Evolutionary conservation across 495 filamentous ascomycete genomes (phyloP).

Genomic region (Saxophila tyrrhenica): DNA sequence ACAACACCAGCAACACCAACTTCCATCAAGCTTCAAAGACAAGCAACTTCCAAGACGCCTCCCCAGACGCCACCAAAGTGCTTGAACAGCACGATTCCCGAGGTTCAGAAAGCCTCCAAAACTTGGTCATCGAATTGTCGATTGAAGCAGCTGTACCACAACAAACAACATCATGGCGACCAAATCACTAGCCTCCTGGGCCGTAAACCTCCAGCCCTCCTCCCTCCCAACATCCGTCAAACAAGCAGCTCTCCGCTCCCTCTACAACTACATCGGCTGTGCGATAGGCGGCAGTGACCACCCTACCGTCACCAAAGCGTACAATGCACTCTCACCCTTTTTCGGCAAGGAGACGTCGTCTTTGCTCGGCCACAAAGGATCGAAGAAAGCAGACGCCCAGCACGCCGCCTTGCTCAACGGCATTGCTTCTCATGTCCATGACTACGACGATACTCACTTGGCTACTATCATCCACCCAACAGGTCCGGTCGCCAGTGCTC

Average conservation of each 20-base stretch:
- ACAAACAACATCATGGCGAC: slow-evolving; percentile 37
- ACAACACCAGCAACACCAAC: no score
- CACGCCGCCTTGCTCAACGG: slow-evolving; percentile 44
- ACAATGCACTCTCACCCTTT: slow-evolving; percentile 33
- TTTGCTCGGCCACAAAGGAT: slow-evolving; percentile 31
- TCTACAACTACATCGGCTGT: slow-evolving; percentile 46
- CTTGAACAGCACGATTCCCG: no score
- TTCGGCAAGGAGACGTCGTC: slow-evolving; percentile 35
- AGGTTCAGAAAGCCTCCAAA: no score
- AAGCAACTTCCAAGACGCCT: no score
- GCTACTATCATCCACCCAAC: slow-evolving; percentile 46
- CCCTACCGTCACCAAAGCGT: slow-evolving; percentile 37
- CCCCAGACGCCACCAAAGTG: no score
- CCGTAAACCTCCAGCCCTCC: slow-evolving; percentile 27
- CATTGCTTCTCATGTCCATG: slow-evolving; percentile 44
- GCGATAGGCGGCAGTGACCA: slow-evolving; percentile 39
- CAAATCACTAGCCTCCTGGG: slow-evolving; percentile 31
- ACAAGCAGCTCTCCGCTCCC: slow-evolving; percentile 23
- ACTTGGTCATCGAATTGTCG: no score
- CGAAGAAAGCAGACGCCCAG: slow-evolving; percentile 34
- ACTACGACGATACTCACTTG: slow-evolving; percentile 48
- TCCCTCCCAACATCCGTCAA: slow-evolving; percentile 25
- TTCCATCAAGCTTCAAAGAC: no score
- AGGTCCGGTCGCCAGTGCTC: slow-evolving; percentile 39
- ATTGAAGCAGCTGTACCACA: no score